A percentile compares a stretch with the other conserved stretches of the same genome.
Evolutionary conservation across 2,329 filamentous ascomycete species (phyloP).

Genomic region (Madurella fahalii): DNA sequence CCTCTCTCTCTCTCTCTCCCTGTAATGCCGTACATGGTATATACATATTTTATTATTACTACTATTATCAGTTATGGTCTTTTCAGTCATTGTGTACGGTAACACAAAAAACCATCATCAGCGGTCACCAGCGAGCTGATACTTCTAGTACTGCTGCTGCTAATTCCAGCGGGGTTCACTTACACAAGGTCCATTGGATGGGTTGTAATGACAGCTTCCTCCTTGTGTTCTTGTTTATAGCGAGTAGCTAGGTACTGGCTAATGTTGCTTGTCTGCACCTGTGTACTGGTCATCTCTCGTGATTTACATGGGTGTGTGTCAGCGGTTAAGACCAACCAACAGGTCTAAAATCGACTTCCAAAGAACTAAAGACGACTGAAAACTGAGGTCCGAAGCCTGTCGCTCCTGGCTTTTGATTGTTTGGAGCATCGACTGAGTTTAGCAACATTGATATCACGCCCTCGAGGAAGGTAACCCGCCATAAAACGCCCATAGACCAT

Average conservation of each 20-base stretch:
- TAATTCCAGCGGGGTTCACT: neutral
- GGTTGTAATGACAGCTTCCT: neutral
- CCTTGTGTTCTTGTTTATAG: neutral
- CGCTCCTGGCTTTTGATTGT: neutral
- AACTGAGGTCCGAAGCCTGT: too few relatives aligned
- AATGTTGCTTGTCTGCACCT: too few relatives aligned
- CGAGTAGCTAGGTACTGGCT: neutral
- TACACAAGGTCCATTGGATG: neutral
- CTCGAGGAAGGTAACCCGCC: neutral
- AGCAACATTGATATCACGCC: neutral
- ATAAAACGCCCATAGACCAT: neutral
- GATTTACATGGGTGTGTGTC: too few relatives aligned
- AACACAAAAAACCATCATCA: neutral
- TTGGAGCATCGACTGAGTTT: neutral
- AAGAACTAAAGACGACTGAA: too few relatives aligned
- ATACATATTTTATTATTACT: neutral
- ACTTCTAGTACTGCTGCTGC: neutral
- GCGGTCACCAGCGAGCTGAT: neutral
- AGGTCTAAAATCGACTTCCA: too few relatives aligned
- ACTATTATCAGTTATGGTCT: neutral
- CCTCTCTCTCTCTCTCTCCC: neutral
- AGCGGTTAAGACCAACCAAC: too few relatives aligned
- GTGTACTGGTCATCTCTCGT: too few relatives aligned
- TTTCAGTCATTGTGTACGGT: neutral
- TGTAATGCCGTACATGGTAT: neutral